phyloP scores from a whole-genome alignment of 2,329 filamentous ascomycete genomes.

The Fusarium sp. region DNA sequence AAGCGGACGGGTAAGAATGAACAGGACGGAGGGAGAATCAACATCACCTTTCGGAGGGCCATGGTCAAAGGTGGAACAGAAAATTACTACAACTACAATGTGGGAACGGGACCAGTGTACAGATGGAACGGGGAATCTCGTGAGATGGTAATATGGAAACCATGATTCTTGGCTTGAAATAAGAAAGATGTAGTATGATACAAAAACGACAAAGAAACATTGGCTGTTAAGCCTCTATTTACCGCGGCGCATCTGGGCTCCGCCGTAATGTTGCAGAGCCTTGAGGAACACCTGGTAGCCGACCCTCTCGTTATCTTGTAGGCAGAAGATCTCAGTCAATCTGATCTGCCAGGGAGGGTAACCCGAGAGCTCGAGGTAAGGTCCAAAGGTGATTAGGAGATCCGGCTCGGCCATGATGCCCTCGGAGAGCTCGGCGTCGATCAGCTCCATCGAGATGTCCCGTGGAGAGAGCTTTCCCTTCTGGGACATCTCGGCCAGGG shows the following conservation, averaged over 20 bases:
- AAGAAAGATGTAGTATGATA: not conserved
- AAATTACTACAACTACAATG: conserved; percentile 87
- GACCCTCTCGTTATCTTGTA: conserved; percentile 79
- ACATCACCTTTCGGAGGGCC: conserved; percentile 79
- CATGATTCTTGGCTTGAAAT: conserved; percentile 8
- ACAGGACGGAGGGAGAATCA: conserved; percentile 70
- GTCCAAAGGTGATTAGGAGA: conserved; percentile 84
- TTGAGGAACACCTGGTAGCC: conserved; percentile 94
- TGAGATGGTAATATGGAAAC: conserved; percentile 57
- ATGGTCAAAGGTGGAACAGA: conserved; percentile 76
- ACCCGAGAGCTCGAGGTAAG: conserved; percentile 81
- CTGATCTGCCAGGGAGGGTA: conserved; percentile 98
- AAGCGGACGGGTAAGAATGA: conserved; percentile 72
- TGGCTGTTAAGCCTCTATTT: conserved; percentile 52
- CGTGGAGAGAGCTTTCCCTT: conserved; percentile 79
- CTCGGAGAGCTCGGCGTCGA: conserved; percentile 85
- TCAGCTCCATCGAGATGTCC: conserved; percentile 84
- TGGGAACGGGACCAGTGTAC: conserved; percentile 72
- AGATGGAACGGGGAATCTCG: conserved; percentile 67
- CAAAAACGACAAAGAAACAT: conserved; percentile 9
- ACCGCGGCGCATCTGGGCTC: conserved; percentile 87
- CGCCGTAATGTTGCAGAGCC: conserved; percentile 82
- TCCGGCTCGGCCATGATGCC: conserved; percentile 89
- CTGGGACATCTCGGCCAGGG: conserved; percentile 93
- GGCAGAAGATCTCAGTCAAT: conserved; percentile 89